Base-by-base conservation (phyloP, 257 asterid genomes). In the Gentiana macrophylla region DNA sequence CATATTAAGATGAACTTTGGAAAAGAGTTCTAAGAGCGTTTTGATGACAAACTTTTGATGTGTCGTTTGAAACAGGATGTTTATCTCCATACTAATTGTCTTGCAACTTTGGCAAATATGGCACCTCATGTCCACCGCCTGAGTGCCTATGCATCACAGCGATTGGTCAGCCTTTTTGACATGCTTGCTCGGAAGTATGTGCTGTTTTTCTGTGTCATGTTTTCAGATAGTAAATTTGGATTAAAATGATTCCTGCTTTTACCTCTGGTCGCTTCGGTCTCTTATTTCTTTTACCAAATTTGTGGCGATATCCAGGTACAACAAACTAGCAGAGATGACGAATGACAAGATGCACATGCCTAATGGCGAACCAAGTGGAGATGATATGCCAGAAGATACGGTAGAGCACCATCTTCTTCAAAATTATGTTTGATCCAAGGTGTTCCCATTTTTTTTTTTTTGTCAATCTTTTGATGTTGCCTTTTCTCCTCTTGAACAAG, bases 181-280 rank as follows among this genome's bases (percentile, higher is more conserved):
- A 88, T 88, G 94, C 97, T 92, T 68, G 77, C 99, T 35, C 99
- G 95, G 83, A 88, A 85, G 99, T 88, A 88, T 37, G 74, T 69
- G 65, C 60, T 46, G 56, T 52, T 62, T 59, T 55, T 38, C 43
- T 51, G 34, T 62, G 57, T 32, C 6, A 35, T 43, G 38, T 4
- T 57, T 13, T 38, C 2, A 37, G 37, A 3, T 12, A 35, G 15
- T 13, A 8, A 5, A 35, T 1, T 43, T 41, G 1, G 12, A 13
- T 9, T 43, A 5, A 44, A 45, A 44, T 34, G 6, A 7, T 49
- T 48, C 32, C 50, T 36, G 37, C 34, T 12, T 60, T 52, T 57
- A 53, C 44, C 51, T 52, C 5, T 1, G 47, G 54, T 37, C 34
- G 53, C 35, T 50, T 35, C 53, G 24, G 43, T 37, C 32, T 32